phyloP scores from a whole-genome alignment of 2,329 filamentous ascomycete species.

The Dactylellina sp. region DNA sequence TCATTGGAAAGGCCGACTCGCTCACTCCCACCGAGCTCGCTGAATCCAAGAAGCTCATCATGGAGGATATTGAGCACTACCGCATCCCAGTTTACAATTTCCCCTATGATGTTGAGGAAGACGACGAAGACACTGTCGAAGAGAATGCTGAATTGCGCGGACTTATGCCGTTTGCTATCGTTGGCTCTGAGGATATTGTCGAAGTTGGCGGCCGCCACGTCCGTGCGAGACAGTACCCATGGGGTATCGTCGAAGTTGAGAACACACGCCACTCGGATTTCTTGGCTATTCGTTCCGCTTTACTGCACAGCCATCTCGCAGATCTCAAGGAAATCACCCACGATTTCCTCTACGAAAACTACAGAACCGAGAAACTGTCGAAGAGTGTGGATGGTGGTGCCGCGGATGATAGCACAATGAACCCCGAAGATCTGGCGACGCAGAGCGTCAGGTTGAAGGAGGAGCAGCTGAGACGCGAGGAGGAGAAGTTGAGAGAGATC shows the following conservation, averaged over 20 bases:
- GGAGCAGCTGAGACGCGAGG: constrained; percentile 97
- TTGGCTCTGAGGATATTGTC: constrained; percentile 93
- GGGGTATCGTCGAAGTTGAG: constrained; percentile 98
- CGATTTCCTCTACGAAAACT: constrained; percentile 99
- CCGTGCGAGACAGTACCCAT: constrained; percentile 95
- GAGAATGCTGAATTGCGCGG: constrained; percentile 98
- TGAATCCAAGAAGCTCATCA: constrained; percentile 99
- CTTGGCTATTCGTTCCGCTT: constrained; percentile 92
- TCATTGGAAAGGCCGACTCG: constrained; percentile 98
- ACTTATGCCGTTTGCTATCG: constrained; percentile 98
- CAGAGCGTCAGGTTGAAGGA: constrained; percentile 99
- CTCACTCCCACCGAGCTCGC: constrained; percentile 95
- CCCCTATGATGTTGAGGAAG: constrained; percentile 99
- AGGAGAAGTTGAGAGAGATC: constrained; percentile 99
- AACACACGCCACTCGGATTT: constrained; percentile 99
- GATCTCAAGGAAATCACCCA: constrained; percentile 99
- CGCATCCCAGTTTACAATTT: constrained; percentile 99
- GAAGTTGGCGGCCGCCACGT: constrained; percentile 94
- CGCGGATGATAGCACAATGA: constrained; percentile 90
- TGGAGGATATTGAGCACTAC: constrained; percentile 99
- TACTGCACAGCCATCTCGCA: constrained; percentile 96
- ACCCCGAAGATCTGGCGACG: constrained; percentile 94
- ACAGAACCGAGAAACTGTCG: constrained; percentile 99
- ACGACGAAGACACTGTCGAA: constrained; percentile 98
- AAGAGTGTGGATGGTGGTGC: constrained; percentile 96